Base-by-base conservation (phyloP, 306 rosid species). In the Abrus pulchellus region DNA sequence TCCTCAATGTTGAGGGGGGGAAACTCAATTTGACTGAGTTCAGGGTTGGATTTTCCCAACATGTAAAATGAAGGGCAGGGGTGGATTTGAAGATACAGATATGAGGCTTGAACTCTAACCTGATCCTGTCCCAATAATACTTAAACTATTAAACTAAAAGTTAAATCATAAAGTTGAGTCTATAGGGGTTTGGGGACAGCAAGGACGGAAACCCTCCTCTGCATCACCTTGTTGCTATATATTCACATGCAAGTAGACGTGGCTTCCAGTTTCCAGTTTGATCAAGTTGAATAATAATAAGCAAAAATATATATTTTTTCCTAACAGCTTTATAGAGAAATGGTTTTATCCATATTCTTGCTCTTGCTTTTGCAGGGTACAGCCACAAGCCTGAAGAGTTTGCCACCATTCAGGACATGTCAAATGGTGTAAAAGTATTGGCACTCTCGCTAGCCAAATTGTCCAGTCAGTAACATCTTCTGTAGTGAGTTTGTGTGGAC, bases 301-400 rank as follows among this genome's bases (percentile, higher is more conserved):
- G 68, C 14, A 14, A 76, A 47, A 59, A 33, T 28, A 6, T 12
- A n/a, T 36, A 28, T 67, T 66, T 72, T 55, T 47, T 5, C 3
- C 8, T 7, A 9, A 50, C 56, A 40, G 8, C 41, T 64, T 13
- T 13, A 61, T 60, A 13, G 50, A 57, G 62, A 33, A 30, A 71
- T 41, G 48, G 28, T 36, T 32, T 20, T 60, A 38, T 41, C 61
- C 13, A 13, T 67, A 70, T 78, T 74, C 29, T 66, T 45, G 30
- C 61, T 77, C 72, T 82, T 83, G 64, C 78, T 68, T 85, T 75
- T 77, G 81, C 97, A 93, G 99, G 99, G 56, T 95, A 91, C 87
- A 95, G 98, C 88, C 98, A 95, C 74, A 95, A 91, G 86, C 99
- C 99, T 43, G 99, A 95, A 79, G 99, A 95, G 84, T 93, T 83